Evolutionary conservation across 192 early-diverging fungal species (phyloP), one percentile per base, ranked within the genome.

Genomic region (Chytriomyces sp.): DNA sequence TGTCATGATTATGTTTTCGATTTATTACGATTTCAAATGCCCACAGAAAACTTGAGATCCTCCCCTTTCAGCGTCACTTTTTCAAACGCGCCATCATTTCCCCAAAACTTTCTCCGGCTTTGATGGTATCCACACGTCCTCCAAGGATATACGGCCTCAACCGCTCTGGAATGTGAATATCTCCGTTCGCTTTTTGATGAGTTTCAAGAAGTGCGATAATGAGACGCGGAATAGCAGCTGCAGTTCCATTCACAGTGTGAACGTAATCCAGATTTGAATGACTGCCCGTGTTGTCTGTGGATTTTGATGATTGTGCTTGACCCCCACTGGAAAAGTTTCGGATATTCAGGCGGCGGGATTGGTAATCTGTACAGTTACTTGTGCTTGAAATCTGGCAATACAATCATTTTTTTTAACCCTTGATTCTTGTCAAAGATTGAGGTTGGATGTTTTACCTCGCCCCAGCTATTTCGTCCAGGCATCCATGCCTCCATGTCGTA

Each of bases 401-500:
- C n/a, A n/a, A n/a, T n/a, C n/a, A n/a, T n/a, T n/a, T n/a, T n/a
- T n/a, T n/a, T n/a, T n/a, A 2, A 35, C 0, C 28, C 28, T 35
- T 35, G 28, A 35, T 35, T 0, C 2, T 35, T 35, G 28, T 35
- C 2, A 0, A 35, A 35, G 2, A 2, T 1, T 35, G 0, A 70
- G 24, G 28, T 35, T 35, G 28, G 28, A 35, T 35, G n/a, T 57
- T 49, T 79, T 77, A 91, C 88, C 81, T 95, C 94, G 7, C 93
- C 94, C 93, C 92, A 94, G 9, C 77, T 81, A 35, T 89, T 84
- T 62, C 92, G 84, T 9, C 94, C 96, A 6, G 96, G 95, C 94
- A 98, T 97, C 96, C 96, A 98, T 43, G 94, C 95, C 80, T 98
- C 96, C 69, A 98, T 94, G 68, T 98, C 96, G 69, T 91, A 93